Percentiles rank a stretch among this genome's conserved stretches.
Conservation (phyloP, 2,329 filamentous ascomycete species). For the Teratosphaeria zuluensis region DNA sequence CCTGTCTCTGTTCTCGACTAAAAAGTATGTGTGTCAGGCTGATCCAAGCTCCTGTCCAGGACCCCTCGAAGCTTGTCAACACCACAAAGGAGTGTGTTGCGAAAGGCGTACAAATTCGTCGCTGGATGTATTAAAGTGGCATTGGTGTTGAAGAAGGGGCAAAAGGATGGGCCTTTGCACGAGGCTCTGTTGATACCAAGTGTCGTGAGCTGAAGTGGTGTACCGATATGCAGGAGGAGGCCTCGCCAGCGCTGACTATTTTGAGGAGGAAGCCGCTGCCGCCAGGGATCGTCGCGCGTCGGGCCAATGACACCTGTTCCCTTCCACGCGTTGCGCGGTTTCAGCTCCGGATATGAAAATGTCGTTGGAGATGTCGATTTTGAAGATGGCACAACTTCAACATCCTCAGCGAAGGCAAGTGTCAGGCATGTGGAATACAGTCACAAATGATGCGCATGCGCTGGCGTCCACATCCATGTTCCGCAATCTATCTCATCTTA, state of each 20-base stretch:
- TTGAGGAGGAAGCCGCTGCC: not conserved
- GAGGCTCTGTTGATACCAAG: not conserved
- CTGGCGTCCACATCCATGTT: not conserved
- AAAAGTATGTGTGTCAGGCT: not conserved
- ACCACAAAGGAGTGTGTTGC: not conserved
- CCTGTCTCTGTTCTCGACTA: not conserved
- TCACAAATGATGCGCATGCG: not conserved
- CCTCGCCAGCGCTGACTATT: not conserved
- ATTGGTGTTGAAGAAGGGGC: not conserved
- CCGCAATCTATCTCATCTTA: not conserved
- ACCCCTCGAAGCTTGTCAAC: not conserved
- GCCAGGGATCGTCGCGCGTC: not conserved
- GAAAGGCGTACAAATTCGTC: not conserved
- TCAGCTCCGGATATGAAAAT: not conserved
- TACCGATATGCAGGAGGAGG: not conserved
- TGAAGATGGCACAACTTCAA: not conserved
- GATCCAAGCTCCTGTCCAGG: not conserved
- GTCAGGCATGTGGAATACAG: not conserved
- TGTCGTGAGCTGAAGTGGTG: not conserved
- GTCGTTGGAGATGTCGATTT: not conserved
- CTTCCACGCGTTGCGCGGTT: not conserved
- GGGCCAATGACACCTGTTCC: not conserved
- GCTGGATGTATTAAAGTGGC: not conserved
- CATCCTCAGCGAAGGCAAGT: not conserved
- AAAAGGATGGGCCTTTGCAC: not conserved